Base-by-base conservation (phyloP, 129 eudicot species). In the Lactuca saligna region DNA sequence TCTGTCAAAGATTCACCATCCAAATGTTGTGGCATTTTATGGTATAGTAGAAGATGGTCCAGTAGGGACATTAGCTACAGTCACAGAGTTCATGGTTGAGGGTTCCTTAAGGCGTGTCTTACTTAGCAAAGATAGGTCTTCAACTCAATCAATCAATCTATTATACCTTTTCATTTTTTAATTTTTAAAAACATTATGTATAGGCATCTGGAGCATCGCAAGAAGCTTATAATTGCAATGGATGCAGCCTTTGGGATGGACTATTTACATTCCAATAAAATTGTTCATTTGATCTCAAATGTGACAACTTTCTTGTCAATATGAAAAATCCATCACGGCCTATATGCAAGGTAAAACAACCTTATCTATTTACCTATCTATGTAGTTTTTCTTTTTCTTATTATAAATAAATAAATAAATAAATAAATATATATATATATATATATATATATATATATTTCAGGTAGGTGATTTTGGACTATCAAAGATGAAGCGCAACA, bases 11-110 rank as follows among this genome's bases (percentile, higher is more conserved):
- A 15, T 86, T 69, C 92, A 86, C 68, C 92, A 86, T 74, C 93
- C 93, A 12, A 87, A 87, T 73, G 89, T 87, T 63, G 93, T 87
- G 61, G 87, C 93, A 4, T 87, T 87, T 34, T 83, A 86, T 57
- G 93, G 93, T 66, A 83, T 86, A 54, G 93, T 86, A 54, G 84
- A 76, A 33, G 89, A 86, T 76, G 93, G 93, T 16, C 92, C 92
- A 1, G 88, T n/a, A 82, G 86, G 81, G 44, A 80, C 86, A 11
- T 83, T 86, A 63, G 88, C 93, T 25, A 86, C 93, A 41, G 88
- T 86, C 42, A 86, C 93, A 55, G 93, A 86, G 61, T 86, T 57
- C 78, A 86, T 86, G 92, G 88, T 80, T 65, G 83, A 83, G 69
- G 92, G 92, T 31, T 86, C 92, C 84, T 87, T 87, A 5, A 87